Conservation (phyloP, 768 basidiomycete species). For the Pleurotus tuber-regium region DNA sequence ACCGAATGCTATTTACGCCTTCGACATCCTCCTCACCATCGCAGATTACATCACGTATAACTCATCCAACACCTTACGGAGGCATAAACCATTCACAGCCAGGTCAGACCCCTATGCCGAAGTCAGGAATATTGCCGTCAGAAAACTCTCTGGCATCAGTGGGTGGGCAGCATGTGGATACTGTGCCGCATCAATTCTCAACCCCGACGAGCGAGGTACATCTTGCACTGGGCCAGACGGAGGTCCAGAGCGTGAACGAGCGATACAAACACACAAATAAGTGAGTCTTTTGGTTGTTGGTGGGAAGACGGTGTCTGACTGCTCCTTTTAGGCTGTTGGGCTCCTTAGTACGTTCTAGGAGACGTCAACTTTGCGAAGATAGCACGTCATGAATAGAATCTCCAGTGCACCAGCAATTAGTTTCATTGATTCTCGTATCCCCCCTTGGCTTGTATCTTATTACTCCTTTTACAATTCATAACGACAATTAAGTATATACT, state of each 20-base stretch:
- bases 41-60: no score
- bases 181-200: not conserved
- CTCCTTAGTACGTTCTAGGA: slow-evolving; percentile 62
- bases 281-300: slow-evolving; percentile 32
- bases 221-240: slow-evolving; percentile 16
- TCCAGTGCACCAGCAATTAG: no score
- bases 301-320: slow-evolving; percentile 2
- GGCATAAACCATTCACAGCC: slow-evolving; percentile 5
- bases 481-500: no score
- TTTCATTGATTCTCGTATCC: no score
- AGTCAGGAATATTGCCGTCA: slow-evolving; percentile 1
- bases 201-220: not conserved
- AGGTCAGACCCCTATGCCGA: not conserved
- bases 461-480: no score
- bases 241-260: slow-evolving; percentile 47
- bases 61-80: no score
- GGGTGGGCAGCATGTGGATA: not conserved
- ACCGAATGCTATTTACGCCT: slow-evolving; percentile 46
- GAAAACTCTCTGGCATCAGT: not conserved
- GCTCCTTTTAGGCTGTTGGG: slow-evolving; percentile 50
- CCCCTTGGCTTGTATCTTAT: no score
- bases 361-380: slow-evolving; percentile 36
- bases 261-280: slow-evolving; percentile 66
- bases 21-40: no score
- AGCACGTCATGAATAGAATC: slow-evolving; percentile 11